These are phyloP conservation scores for Trebouxiophyceae sp. DNA, from an alignment of 163 green algal species.

Conservation along the genomic window DNA sequence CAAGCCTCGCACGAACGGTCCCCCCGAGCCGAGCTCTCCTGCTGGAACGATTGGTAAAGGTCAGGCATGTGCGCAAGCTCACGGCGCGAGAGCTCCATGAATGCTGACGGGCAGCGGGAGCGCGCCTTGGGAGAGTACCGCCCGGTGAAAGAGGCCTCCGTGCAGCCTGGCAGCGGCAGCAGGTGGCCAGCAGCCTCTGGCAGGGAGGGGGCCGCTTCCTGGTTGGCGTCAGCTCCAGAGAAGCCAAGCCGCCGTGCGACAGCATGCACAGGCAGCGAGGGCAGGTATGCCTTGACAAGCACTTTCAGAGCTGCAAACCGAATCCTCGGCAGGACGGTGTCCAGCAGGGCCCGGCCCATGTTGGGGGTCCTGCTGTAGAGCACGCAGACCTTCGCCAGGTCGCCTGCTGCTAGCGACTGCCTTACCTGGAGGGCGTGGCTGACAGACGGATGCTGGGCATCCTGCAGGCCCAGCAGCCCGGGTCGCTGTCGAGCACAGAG, in stretches of 20 bases:
- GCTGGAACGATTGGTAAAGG: too few relatives aligned
- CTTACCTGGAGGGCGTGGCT: conserved; percentile 52
- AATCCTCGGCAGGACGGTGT: conserved; percentile 48
- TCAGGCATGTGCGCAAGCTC: too few relatives aligned
- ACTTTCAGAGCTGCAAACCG: conserved; percentile 55
- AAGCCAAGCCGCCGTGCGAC: conserved; percentile 69
- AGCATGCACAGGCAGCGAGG: conserved; percentile 50
- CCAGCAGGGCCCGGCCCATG: conserved; percentile 71
- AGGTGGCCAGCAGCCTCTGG: too few relatives aligned
- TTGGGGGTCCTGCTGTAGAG: conserved; percentile 69
- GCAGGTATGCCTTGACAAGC: conserved; percentile 57
- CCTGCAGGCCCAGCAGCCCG: conserved; percentile 10
- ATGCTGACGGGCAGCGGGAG: neutral
- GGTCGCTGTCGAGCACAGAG: neutral
- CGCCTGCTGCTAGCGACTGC: conserved; percentile 28
- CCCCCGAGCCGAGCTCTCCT: too few relatives aligned
- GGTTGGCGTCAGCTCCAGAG: conserved; percentile 27
- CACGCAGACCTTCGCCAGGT: conserved; percentile 58
- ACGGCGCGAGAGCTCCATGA: too few relatives aligned
- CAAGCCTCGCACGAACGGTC: neutral
- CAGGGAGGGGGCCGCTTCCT: neutral
- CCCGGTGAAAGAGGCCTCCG: conserved; percentile 14
- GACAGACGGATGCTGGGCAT: conserved; percentile 25
- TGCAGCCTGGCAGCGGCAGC: conserved; percentile 49
- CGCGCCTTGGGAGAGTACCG: conserved; percentile 22